Conservation (phyloP, 2,329 filamentous ascomycete genomes). For the Graphiopsis chlorocephala region DNA sequence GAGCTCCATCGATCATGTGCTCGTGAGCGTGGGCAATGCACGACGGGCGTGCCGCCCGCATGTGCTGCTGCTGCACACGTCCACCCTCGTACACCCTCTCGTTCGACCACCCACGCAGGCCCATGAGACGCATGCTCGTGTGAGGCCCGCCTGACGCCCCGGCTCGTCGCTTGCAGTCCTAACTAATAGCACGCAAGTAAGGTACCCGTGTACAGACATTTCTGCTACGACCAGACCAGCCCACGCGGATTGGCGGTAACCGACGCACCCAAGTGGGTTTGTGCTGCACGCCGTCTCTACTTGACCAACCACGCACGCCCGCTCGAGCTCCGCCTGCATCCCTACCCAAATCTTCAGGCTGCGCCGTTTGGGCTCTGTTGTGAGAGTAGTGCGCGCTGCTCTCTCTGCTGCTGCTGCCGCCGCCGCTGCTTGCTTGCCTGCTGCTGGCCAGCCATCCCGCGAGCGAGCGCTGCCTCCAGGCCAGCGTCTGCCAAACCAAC, state of each 20-base stretch:
- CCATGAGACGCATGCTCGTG: not conserved
- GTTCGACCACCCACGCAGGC: not conserved
- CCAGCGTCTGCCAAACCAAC: not conserved
- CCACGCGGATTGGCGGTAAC: not conserved
- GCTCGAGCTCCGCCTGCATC: constrained; percentile 5
- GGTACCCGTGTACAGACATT: constrained; percentile 7
- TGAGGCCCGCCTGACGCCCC: constrained; percentile 8
- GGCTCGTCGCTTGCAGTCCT: not conserved
- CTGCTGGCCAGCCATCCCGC: not conserved
- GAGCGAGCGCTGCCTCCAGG: not conserved
- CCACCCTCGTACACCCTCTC: not conserved
- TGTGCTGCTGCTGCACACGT: not conserved
- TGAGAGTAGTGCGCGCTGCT: not conserved
- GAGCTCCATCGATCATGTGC: not conserved
- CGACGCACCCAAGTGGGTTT: constrained; percentile 1
- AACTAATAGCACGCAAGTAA: not conserved
- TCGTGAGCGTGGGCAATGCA: not conserved
- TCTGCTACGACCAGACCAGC: not conserved
- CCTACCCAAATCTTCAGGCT: constrained; percentile 11
- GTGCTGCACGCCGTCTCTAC: not conserved
- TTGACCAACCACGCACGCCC: not conserved
- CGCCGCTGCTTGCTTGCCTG: not conserved
- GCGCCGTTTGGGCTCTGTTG: constrained; percentile 1
- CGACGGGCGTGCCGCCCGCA: not conserved
- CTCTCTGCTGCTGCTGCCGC: not conserved